Evolutionary conservation across 1,139 yeast species (phyloP).

Genomic region (Taphrina wiesneri): DNA sequence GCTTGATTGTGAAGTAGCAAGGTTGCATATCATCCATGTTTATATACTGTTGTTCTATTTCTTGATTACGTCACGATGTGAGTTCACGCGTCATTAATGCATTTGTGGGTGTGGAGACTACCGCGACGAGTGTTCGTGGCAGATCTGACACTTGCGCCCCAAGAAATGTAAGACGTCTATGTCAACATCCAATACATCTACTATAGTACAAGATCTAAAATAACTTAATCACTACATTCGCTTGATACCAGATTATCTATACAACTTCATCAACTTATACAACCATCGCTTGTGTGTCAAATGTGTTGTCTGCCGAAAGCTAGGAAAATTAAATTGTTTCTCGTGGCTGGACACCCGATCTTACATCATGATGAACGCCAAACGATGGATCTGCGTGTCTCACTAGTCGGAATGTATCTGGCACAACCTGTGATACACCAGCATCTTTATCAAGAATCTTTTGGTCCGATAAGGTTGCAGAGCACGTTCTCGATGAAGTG

Average conservation of each 20-base stretch:
- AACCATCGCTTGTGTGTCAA: neutral
- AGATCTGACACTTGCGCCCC: constrained; percentile 1
- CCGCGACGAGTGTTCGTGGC: constrained; percentile 11
- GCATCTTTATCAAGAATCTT: neutral
- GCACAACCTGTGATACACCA: neutral
- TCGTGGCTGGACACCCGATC: neutral
- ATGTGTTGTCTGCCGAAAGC: neutral
- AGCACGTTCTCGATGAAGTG: neutral
- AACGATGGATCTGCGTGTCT: neutral
- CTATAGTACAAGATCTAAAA: neutral
- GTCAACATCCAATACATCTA: neutral
- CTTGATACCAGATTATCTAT: neutral
- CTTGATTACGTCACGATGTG: constrained; percentile 14
- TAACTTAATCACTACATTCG: neutral
- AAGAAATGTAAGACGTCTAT: neutral
- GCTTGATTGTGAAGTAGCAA: neutral
- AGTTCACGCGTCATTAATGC: constrained; percentile 18
- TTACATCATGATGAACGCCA: constrained; percentile 8
- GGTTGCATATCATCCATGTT: neutral
- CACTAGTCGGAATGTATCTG: neutral
- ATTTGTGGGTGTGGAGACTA: constrained; percentile 6
- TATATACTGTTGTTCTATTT: neutral
- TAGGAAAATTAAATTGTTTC: neutral
- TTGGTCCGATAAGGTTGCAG: neutral
- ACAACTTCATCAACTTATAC: neutral